Evolutionary conservation across 2,329 filamentous ascomycete genomes (phyloP).

Genomic region (Coniochaeta prunicola): DNA sequence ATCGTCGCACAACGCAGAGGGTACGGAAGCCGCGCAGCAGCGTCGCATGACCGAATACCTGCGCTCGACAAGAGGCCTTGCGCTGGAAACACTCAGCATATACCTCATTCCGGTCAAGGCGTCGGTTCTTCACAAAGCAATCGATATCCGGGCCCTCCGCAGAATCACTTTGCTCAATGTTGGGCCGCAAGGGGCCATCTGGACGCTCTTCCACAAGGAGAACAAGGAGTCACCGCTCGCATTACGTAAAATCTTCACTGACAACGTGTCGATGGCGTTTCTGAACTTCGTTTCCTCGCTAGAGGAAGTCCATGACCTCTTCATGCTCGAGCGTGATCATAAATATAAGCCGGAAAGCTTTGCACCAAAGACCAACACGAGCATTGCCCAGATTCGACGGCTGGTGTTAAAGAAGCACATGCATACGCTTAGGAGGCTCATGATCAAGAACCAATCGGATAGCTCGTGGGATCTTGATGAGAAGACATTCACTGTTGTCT

Average conservation of each 20-base stretch:
- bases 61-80: slow-evolving; percentile 49
- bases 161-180: slow-evolving; percentile 56
- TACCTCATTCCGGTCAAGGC: slow-evolving; percentile 54
- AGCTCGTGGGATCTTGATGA: slow-evolving; percentile 50
- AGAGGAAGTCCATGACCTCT: slow-evolving; percentile 47
- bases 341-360: slow-evolving; percentile 48
- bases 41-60: slow-evolving; percentile 42
- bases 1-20: slow-evolving; percentile 4
- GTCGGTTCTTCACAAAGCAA: slow-evolving; percentile 44
- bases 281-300: slow-evolving; percentile 46
- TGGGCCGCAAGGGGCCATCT: slow-evolving; percentile 53
- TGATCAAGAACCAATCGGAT: slow-evolving; percentile 51
- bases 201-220: slow-evolving; percentile 47
- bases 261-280: slow-evolving; percentile 51
- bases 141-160: slow-evolving; percentile 50
- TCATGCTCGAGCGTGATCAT: slow-evolving; percentile 46
- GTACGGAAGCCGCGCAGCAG: slow-evolving; percentile 12
- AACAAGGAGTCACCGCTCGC: slow-evolving; percentile 43
- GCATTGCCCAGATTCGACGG: slow-evolving; percentile 51
- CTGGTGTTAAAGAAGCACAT: slow-evolving; percentile 52
- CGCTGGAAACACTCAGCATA: slow-evolving; percentile 46
- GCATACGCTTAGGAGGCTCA: slow-evolving; percentile 42
- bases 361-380: slow-evolving; percentile 39
- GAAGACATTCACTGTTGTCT: slow-evolving; percentile 47
- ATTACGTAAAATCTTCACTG: slow-evolving; percentile 53